Evolutionary conservation across 805 yeast genomes (phyloP).

Genomic region (Candida loeiensis): DNA sequence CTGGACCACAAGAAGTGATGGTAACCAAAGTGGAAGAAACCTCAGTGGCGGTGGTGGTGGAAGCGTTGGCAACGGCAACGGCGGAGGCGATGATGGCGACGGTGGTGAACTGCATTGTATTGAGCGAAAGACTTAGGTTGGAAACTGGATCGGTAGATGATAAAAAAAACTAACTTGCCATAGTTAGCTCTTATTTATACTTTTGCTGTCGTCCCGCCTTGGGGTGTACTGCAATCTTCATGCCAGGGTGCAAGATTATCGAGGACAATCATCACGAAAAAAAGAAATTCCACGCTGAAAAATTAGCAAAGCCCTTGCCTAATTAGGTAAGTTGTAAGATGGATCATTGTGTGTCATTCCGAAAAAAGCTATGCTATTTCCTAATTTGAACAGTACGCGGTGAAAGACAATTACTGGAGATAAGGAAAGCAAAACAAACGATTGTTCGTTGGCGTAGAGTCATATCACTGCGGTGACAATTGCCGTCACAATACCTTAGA

Average conservation of each 20-base stretch:
- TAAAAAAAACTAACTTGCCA: constrained; percentile 3
- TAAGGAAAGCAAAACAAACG: not conserved
- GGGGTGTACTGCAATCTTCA: not conserved
- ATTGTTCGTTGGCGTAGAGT: not conserved
- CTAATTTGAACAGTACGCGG: not conserved
- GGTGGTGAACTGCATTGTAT: constrained; percentile 41
- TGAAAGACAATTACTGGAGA: not conserved
- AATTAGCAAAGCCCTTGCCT: not conserved
- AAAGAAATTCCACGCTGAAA: not conserved
- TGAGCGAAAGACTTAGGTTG: constrained; percentile 13
- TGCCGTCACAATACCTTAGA: not conserved
- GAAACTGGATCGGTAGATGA: constrained; percentile 12
- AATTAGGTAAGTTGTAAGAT: not conserved
- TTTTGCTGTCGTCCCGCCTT: not conserved
- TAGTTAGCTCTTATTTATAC: constrained; percentile 8
- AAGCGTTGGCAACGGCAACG: constrained; percentile 30
- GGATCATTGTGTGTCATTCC: constrained; percentile 3
- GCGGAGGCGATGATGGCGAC: constrained; percentile 35
- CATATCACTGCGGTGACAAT: not conserved
- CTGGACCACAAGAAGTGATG: constrained; percentile 43
- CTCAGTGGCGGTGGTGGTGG: constrained; percentile 35
- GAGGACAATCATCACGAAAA: not conserved
- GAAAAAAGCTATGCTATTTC: constrained; percentile 6
- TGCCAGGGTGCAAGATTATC: not conserved
- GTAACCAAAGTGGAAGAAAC: constrained; percentile 41